Evolutionary conservation across 495 filamentous ascomycete species (phyloP), one percentile per base, ranked within the genome.

Genomic region (Penicillium cosmopolitanum): DNA sequence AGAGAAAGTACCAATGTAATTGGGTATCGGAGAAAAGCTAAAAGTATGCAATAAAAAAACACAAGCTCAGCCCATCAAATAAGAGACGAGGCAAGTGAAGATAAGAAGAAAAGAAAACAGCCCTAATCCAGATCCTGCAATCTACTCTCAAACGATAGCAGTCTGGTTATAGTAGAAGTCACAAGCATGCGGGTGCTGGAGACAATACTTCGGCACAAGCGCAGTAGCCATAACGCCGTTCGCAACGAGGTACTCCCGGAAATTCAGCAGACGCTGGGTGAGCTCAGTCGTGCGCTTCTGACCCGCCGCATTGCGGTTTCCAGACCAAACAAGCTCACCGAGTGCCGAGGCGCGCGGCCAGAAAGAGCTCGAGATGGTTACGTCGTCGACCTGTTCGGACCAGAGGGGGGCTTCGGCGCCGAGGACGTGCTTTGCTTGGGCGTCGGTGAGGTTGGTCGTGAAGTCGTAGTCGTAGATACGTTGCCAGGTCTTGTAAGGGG

Each of bases 381-480:
- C 70, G 56, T 83, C 80, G 64, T 85, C 82, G 59, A 82, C 73
- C 58, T 83, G 80, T 64, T 85, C 82, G 12, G 74, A 73, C 82
- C 82, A 85, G 11, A 85, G 72, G 0, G 81, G 81, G 4, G 81
- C 78, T 11, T 74, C 72, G 18, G 77, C 80, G 35, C 82, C 82
- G 28, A 82, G 66, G 42, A 85, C 56, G 55, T 80, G 81, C 40
- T 70, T 61, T 1, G 73, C 73, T 56, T 85, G 74, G 0, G 66
- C 55, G 2, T 55, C 62, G 23, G 80, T 80, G 19, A 85, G 77
- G 57, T 80, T 79, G 19, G 62, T 53, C 12, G 81, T 80, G 66
- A 85, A 85, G 57, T 85, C 82, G 66, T 78, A 85, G 71, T 83
- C 80, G 71, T 85, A 85, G 69, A 85, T 83, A 16, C 82, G 80